Conservation (phyloP, 2,329 filamentous ascomycete species). For the Zasmidium cellare region DNA sequence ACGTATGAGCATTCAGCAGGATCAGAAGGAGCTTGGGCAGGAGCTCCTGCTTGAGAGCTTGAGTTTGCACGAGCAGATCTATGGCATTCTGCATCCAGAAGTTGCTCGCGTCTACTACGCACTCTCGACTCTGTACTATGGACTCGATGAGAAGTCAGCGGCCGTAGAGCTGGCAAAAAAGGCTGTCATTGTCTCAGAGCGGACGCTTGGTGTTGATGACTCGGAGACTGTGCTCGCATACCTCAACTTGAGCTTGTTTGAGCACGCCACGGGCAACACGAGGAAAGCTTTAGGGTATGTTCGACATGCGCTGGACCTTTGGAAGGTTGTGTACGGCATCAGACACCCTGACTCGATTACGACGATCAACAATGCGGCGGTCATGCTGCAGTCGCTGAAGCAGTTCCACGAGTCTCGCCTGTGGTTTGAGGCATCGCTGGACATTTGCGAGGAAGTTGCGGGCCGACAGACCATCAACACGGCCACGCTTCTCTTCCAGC, state of each 20-base stretch:
- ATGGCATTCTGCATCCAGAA: slow-evolving; percentile 94
- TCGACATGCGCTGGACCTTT: slow-evolving; percentile 88
- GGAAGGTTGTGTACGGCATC: slow-evolving; percentile 94
- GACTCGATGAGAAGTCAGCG: slow-evolving; percentile 95
- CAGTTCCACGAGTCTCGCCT: slow-evolving; percentile 90
- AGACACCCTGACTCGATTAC: slow-evolving; percentile 97
- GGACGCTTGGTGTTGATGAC: slow-evolving; percentile 90
- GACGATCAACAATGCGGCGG: slow-evolving; percentile 96
- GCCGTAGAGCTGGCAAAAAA: slow-evolving; percentile 95
- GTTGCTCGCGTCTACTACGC: slow-evolving; percentile 94
- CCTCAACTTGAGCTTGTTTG: slow-evolving; percentile 90
- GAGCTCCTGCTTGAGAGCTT: slow-evolving; percentile 94
- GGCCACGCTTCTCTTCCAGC: slow-evolving; percentile 93
- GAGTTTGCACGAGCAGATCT: slow-evolving; percentile 96
- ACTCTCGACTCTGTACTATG: slow-evolving; percentile 92
- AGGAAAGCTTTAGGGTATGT: slow-evolving; percentile 83
- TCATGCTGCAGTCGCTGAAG: slow-evolving; percentile 97
- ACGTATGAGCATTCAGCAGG: slow-evolving; percentile 91
- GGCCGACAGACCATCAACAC: slow-evolving; percentile 89
- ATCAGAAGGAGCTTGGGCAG: slow-evolving; percentile 92
- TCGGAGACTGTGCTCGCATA: slow-evolving; percentile 93
- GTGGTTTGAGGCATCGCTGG: slow-evolving; percentile 94
- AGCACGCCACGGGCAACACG: slow-evolving; percentile 90
- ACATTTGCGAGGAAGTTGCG: slow-evolving; percentile 85
- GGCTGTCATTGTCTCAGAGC: slow-evolving; percentile 92